Conservation (phyloP, 1,139 yeast genomes). For the Candida sp. region DNA sequence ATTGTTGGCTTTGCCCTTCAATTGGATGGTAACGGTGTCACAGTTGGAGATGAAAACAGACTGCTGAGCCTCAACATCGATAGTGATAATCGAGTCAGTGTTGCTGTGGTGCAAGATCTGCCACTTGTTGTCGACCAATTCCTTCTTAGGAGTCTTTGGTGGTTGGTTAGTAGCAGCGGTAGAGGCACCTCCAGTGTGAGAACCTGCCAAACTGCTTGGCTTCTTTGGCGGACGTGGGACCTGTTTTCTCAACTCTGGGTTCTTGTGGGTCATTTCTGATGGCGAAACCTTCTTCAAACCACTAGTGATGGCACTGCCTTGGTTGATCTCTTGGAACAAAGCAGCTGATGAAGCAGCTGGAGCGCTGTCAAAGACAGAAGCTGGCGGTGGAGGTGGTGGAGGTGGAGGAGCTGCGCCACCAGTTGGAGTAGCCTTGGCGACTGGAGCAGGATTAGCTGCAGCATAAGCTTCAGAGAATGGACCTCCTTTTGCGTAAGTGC, state of each 20-base stretch:
- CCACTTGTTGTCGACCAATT: slow-evolving; percentile 86
- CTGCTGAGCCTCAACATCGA: slow-evolving; percentile 86
- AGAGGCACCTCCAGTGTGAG: slow-evolving; percentile 21
- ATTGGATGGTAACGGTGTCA: slow-evolving; percentile 70
- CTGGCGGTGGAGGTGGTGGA: slow-evolving; percentile 60
- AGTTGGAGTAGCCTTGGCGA: slow-evolving; percentile 20
- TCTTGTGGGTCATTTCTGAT: slow-evolving; percentile 94
- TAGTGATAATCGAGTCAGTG: slow-evolving; percentile 53
- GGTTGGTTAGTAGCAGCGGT: slow-evolving; percentile 14
- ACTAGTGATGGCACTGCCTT: slow-evolving; percentile 84
- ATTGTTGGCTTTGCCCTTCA: slow-evolving; percentile 93
- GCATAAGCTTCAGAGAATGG: slow-evolving; percentile 39
- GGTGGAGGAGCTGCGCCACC: slow-evolving; percentile 51
- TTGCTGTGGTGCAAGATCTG: slow-evolving; percentile 78
- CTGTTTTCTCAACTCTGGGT: slow-evolving; percentile 77
- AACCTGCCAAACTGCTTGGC: slow-evolving; percentile 58
- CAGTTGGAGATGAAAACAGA: slow-evolving; percentile 90
- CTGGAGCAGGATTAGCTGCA: slow-evolving; percentile 17
- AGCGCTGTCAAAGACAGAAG: slow-evolving; percentile 52
- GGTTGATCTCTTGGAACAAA: slow-evolving; percentile 88
- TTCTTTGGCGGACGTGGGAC: slow-evolving; percentile 74
- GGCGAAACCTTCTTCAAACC: slow-evolving; percentile 91
- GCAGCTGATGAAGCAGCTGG: slow-evolving; percentile 44
- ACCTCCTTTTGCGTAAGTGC: slow-evolving; percentile 64
- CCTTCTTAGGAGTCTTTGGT: slow-evolving; percentile 65